Conservation (phyloP, 495 filamentous ascomycete species). For the Symbiotaphrina buchneri region DNA sequence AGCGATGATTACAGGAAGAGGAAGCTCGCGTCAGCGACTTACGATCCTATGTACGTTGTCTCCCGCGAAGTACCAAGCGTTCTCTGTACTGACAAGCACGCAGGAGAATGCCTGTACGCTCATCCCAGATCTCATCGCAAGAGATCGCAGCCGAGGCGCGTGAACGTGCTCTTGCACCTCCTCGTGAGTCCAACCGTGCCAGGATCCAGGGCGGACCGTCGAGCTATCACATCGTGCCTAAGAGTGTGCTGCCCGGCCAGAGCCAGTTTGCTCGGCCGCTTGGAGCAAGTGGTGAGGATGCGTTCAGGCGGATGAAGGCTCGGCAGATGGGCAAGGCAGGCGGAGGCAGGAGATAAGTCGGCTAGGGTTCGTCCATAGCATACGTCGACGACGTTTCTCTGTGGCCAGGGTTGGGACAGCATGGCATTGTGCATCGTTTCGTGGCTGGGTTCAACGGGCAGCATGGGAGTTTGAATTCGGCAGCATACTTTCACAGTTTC, state of each 20-base stretch:
- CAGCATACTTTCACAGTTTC: too few relatives aligned
- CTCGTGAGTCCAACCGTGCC: constrained; percentile 46
- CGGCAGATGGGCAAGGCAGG: constrained; percentile 34
- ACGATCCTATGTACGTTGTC: constrained; percentile 27
- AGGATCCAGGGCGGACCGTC: constrained; percentile 38
- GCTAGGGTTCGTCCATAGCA: not conserved
- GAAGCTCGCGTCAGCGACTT: constrained; percentile 28
- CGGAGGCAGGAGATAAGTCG: not conserved
- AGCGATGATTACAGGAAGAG: constrained; percentile 83
- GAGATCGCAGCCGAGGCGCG: constrained; percentile 37
- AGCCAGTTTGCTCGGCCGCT: constrained; percentile 35
- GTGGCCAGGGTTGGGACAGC: too few relatives aligned
- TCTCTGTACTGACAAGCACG: constrained; percentile 4
- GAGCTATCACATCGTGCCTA: constrained; percentile 66
- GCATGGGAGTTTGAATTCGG: too few relatives aligned
- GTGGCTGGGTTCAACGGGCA: too few relatives aligned
- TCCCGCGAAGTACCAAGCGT: constrained; percentile 5
- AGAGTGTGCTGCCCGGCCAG: constrained; percentile 25
- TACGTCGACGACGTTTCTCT: too few relatives aligned
- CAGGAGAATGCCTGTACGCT: constrained; percentile 8
- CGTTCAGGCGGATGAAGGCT: constrained; percentile 61
- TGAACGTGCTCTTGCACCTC: constrained; percentile 45
- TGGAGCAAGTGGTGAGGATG: constrained; percentile 53
- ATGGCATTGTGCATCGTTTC: too few relatives aligned
- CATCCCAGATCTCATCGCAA: not conserved